Evolutionary conservation across 257 asterid species (phyloP), one percentile per base, ranked within the genome.

Genomic region (Ehretia macrophylla): DNA sequence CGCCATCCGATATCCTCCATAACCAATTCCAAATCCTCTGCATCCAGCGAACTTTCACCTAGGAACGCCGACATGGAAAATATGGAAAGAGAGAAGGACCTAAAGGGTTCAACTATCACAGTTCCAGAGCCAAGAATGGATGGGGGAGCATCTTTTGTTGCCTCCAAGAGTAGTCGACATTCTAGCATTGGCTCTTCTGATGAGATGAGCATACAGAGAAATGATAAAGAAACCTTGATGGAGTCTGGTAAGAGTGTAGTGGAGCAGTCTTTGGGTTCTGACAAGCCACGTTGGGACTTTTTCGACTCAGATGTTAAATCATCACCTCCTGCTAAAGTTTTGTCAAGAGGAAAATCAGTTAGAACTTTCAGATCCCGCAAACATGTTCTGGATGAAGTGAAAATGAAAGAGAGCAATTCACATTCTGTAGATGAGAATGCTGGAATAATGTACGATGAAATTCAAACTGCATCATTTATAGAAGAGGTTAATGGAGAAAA

Each of bases 311-410:
- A 73, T 37, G 62, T 32, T 58, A 80, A 78, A 68, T 63, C 92
- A 4, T 61, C 75, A 11, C 32, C 46, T 19, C 45, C 66, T 63
- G 69, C 68, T 42, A 90, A 71, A 63, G 78, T 51, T 75, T 20
- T 66, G 38, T 23, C 84, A 20, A 72, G 75, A 66, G 94, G 85
- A 53, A 90, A 79, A 72, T 90, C 96, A 2, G 98, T 87, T 63
- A 80, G 96, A 64, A 90, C 96, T 35, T 72, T 79, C 60, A 74
- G 86, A 51, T 67, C 89, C 1, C 75, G 70, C 16, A 63, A 73
- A 53, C 48, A 39, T 64, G 50, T 38, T 37, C 27, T 44, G 38
- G 77, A 69, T 47, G 73, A 64, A 56, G 44, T 59, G 56, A 67
- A 62, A 57, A 75, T 32, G 46, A 53, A 62, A 66, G 83, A 71